phyloP scores from a whole-genome alignment of 768 basidiomycete species.

The Phylloporus arenicola region DNA sequence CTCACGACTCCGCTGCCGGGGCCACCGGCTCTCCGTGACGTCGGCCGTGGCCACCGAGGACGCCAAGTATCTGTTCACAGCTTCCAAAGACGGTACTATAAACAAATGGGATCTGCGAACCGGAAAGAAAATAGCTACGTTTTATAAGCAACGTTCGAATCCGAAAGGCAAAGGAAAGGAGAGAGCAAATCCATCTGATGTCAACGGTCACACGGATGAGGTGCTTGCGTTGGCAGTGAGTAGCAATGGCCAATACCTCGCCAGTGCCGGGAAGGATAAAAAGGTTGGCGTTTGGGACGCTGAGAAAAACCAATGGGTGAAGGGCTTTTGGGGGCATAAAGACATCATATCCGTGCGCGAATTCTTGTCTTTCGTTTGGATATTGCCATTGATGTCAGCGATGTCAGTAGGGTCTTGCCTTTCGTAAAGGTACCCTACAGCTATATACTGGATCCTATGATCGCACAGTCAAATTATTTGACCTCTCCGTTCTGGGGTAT shows the following conservation, averaged over 20 bases:
- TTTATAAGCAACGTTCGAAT: conserved; percentile 54
- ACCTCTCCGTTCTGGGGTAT: conserved; percentile 77
- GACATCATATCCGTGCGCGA: conserved; percentile 61
- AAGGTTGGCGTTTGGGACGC: conserved; percentile 84
- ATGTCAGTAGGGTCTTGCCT: conserved; percentile 53
- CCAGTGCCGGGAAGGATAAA: conserved; percentile 82
- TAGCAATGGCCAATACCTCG: conserved; percentile 78
- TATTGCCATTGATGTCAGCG: conserved; percentile 8
- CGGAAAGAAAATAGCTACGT: conserved; percentile 53
- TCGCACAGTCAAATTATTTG: conserved; percentile 87
- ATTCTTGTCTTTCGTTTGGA: conserved; percentile 34
- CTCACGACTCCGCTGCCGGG: conserved; percentile 54
- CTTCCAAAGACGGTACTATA: conserved; percentile 89
- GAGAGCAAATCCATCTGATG: conserved; percentile 42
- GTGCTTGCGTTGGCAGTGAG: conserved; percentile 81
- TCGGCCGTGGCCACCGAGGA: conserved; percentile 74
- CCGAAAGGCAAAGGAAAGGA: conserved; percentile 53
- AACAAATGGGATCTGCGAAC: conserved; percentile 75
- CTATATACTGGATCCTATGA: conserved; percentile 78
- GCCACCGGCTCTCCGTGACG: conserved; percentile 78
- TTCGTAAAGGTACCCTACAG: conserved; percentile 66
- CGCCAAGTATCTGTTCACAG: conserved; percentile 71
- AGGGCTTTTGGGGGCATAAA: conserved; percentile 74
- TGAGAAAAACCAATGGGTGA: conserved; percentile 69
- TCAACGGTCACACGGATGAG: conserved; percentile 82